These are phyloP conservation scores for Kodamaea fungicola DNA, from an alignment of 1,139 yeast genomes.

Conservation along the genomic window DNA sequence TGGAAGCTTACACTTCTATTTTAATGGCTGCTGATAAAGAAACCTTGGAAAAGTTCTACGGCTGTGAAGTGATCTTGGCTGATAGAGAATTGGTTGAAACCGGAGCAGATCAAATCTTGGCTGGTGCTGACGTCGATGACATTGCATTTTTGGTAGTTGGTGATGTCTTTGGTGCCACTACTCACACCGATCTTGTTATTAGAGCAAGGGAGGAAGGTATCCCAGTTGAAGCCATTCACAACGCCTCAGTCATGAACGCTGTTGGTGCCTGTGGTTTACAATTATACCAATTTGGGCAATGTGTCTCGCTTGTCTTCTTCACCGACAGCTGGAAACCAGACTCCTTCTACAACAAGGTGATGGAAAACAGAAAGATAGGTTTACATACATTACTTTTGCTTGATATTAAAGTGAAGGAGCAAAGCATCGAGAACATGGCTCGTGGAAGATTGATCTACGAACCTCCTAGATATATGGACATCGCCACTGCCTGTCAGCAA, in stretches of 20 bases:
- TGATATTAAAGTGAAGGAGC: conserved; percentile 96
- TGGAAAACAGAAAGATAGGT: conserved; percentile 88
- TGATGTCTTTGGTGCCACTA: conserved; percentile 97
- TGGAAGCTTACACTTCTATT: conserved; percentile 94
- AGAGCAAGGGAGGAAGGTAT: conserved; percentile 85
- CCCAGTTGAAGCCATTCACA: conserved; percentile 79
- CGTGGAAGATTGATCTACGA: conserved; percentile 89
- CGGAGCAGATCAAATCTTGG: conserved; percentile 79
- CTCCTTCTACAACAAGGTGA: conserved; percentile 82
- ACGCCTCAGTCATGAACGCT: conserved; percentile 97
- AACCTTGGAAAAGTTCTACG: conserved; percentile 73
- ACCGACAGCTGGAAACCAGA: conserved; percentile 97
- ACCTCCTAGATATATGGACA: conserved; percentile 95
- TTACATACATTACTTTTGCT: conserved; percentile 83
- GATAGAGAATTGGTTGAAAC: conserved; percentile 93
- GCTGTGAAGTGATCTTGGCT: conserved; percentile 80
- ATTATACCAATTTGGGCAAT: conserved; percentile 92
- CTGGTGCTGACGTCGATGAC: conserved; percentile 73
- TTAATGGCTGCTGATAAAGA: conserved; percentile 85
- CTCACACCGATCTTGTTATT: conserved; percentile 90
- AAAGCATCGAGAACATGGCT: conserved; percentile 90
- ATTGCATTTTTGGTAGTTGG: conserved; percentile 95
- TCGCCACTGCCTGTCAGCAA: conserved; percentile 85
- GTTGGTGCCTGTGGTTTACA: conserved; percentile 98
- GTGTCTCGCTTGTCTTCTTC: conserved; percentile 92